phyloP scores from a whole-genome alignment of 2,329 filamentous ascomycete genomes.

The Thelonectria discophora region DNA sequence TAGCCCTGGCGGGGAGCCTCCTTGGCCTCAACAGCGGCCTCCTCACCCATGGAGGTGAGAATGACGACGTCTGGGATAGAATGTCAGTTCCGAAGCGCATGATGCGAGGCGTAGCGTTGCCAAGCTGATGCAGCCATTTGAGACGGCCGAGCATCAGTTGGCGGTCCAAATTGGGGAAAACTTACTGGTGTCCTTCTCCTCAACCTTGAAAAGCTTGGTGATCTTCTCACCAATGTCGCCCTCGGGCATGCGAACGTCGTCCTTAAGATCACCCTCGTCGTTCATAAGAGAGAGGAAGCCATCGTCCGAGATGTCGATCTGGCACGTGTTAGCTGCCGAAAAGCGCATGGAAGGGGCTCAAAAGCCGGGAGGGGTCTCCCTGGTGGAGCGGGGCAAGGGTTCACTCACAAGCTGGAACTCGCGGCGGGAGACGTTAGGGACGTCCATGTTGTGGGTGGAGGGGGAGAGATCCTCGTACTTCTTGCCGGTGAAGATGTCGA shows the following conservation, averaged over 20 bases:
- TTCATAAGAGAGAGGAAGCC: constrained; percentile 94
- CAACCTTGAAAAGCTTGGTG: constrained; percentile 76
- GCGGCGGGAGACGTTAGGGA: constrained; percentile 88
- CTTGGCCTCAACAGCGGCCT: constrained; percentile 92
- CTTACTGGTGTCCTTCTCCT: constrained; percentile 96
- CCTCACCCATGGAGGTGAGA: constrained; percentile 95
- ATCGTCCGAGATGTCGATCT: constrained; percentile 95
- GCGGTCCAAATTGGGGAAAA: constrained; percentile 38
- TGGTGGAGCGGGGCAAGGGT: constrained; percentile 40
- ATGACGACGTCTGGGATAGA: constrained; percentile 81
- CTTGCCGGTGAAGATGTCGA: constrained; percentile 99
- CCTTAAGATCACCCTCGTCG: constrained; percentile 86
- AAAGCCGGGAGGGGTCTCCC: constrained; percentile 27
- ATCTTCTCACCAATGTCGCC: constrained; percentile 91
- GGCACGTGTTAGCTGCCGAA: constrained; percentile 31
- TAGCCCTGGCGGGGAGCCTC: constrained; percentile 71
- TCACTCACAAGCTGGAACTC: constrained; percentile 93
- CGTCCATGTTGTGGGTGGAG: constrained; percentile 98
- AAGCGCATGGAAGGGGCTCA: constrained; percentile 17
- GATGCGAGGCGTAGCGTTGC: neutral
- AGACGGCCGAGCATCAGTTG: neutral
- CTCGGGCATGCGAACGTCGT: constrained; percentile 93
- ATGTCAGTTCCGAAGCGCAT: constrained; percentile 21
- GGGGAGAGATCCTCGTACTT: constrained; percentile 99
- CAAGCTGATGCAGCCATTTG: neutral